These are phyloP conservation scores for Melanomma pulvis-pyrius DNA, from an alignment of 495 filamentous ascomycete species.

Conservation along the genomic window DNA sequence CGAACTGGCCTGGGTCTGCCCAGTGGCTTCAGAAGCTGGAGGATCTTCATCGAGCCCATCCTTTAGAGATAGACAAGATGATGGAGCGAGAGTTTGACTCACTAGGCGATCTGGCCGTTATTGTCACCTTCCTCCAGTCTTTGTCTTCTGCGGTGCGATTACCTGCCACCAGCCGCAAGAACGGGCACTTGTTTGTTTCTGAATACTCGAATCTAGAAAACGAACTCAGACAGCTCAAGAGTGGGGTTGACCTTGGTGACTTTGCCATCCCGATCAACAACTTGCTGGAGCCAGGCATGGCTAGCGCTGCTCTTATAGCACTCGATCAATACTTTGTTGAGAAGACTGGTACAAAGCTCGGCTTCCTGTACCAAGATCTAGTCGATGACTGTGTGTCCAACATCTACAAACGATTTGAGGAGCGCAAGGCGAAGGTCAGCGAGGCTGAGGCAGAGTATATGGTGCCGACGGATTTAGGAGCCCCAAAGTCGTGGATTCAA, in stretches of 20 bases:
- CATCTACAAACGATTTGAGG: constrained; percentile 25
- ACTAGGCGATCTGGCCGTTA: constrained; percentile 8
- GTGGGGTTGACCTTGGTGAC: constrained; percentile 40
- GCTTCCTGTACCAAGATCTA: constrained; percentile 45
- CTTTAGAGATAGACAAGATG: constrained; percentile 15
- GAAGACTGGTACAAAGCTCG: constrained; percentile 45
- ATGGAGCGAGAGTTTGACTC: constrained; percentile 8
- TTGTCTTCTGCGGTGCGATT: constrained; percentile 3
- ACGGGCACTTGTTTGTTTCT: constrained; percentile 2
- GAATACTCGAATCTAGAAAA: constrained; percentile 4
- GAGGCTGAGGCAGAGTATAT: background rate
- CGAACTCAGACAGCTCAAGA: constrained; percentile 17
- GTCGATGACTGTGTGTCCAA: constrained; percentile 41
- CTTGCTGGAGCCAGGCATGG: constrained; percentile 45
- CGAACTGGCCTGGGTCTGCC: background rate
- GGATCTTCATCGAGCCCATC: constrained; percentile 14
- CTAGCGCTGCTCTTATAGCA: constrained; percentile 39
- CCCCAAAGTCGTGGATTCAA: constrained; percentile 2
- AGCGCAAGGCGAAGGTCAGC: background rate
- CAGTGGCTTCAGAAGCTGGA: constrained; percentile 13
- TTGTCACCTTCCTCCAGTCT: constrained; percentile 10
- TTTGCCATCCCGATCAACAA: constrained; percentile 46
- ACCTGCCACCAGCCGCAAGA: constrained; percentile 2
- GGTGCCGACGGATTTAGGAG: background rate
- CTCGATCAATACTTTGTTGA: constrained; percentile 45